A percentile compares a stretch with the other conserved stretches of the same genome.
Conservation (phyloP, 2,329 filamentous ascomycete genomes). For the Xylaria sp. region DNA sequence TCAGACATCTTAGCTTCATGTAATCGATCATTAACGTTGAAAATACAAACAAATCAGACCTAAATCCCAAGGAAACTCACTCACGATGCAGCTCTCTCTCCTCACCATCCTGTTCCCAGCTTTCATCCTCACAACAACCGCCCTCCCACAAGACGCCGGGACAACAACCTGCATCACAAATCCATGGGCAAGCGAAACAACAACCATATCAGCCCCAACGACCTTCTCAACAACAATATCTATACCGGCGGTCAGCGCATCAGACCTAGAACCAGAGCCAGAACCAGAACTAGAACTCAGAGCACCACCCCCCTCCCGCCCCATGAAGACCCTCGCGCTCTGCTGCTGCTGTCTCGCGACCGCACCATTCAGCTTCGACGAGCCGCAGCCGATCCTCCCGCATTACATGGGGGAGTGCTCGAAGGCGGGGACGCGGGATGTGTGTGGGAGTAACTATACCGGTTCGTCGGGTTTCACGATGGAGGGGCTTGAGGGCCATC, state of each 20-base stretch:
- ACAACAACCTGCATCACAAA: slow-evolving; percentile 4
- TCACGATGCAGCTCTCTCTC: not conserved
- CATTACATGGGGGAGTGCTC: slow-evolving; percentile 8
- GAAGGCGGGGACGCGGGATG: not conserved
- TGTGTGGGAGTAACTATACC: slow-evolving; percentile 10
- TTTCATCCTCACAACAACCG: not conserved
- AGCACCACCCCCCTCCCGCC: not conserved
- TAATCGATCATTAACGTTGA: not conserved
- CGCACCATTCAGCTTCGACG: not conserved
- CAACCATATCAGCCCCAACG: not conserved
- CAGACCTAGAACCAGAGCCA: no score
- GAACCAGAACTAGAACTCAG: not conserved
- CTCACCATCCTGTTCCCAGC: not conserved
- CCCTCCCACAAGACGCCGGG: not conserved
- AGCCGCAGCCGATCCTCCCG: not conserved
- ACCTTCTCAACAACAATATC: no score
- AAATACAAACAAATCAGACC: not conserved
- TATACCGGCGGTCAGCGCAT: no score
- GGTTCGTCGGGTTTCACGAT: not conserved
- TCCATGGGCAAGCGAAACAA: not conserved
- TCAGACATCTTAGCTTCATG: no score
- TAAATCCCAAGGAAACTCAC: not conserved
- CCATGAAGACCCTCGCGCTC: slow-evolving; percentile 3
- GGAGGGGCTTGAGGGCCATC: not conserved
- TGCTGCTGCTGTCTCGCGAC: slow-evolving; percentile 8